Percentiles rank a stretch among this genome's conserved stretches.
phyloP scores from a whole-genome alignment of 495 filamentous ascomycete species.

The Collariella sp. region DNA sequence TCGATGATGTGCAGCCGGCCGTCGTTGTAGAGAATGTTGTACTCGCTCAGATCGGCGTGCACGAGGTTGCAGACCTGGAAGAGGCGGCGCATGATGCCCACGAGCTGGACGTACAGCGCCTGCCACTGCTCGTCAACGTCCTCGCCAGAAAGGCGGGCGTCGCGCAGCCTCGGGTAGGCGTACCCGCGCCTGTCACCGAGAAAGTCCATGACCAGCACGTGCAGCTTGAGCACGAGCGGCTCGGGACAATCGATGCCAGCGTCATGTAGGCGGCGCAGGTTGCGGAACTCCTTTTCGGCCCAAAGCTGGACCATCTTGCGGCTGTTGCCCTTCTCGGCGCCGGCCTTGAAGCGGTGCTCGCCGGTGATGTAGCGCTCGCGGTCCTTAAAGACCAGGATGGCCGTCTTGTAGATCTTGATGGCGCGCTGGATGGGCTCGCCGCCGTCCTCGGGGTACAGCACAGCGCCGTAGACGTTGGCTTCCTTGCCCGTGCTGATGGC shows the following conservation, averaged over 20 bases:
- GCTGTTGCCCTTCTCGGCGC: conserved; percentile 86
- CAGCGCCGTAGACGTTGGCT: conserved; percentile 83
- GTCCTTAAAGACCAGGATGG: conserved; percentile 94
- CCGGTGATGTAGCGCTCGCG: conserved; percentile 89
- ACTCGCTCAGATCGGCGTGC: conserved; percentile 93
- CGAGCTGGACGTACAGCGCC: conserved; percentile 66
- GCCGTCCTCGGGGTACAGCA: conserved; percentile 33
- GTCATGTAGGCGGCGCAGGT: conserved; percentile 70
- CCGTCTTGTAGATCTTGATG: conserved; percentile 98
- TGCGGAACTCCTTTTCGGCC: conserved; percentile 98
- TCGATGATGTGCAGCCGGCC: conserved; percentile 85
- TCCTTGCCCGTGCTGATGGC: conserved; percentile 94
- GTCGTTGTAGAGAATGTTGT: conserved; percentile 88
- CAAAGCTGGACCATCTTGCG: conserved; percentile 94
- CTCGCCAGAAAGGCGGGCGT: conserved; percentile 37
- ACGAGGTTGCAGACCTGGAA: conserved; percentile 86
- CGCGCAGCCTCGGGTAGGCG: conserved; percentile 68
- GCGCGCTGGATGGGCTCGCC: conserved; percentile 53
- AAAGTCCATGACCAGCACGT: conserved; percentile 91
- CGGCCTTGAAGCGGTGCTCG: conserved; percentile 66
- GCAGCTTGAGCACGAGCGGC: conserved; percentile 74
- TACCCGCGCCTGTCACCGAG: conserved; percentile 79
- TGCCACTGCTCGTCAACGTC: conserved; percentile 70
- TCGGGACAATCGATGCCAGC: conserved; percentile 87
- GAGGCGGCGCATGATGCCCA: conserved; percentile 83